phyloP scores from a whole-genome alignment of 23 red algal species.

The Gracilaria caudata region DNA sequence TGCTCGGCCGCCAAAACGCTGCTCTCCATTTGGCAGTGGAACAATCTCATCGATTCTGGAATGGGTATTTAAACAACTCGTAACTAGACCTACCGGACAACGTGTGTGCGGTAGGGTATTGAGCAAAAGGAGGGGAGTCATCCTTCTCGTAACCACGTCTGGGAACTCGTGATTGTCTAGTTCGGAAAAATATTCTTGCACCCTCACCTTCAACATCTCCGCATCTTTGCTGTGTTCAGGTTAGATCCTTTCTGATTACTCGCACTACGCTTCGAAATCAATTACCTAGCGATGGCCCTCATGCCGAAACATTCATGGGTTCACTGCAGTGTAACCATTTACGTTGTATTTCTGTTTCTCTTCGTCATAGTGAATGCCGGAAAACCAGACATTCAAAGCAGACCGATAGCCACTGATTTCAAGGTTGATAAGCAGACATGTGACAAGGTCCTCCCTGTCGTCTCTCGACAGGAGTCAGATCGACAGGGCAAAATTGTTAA shows the following conservation, averaged over 20 bases:
- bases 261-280: background rate
- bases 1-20: no score
- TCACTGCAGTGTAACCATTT: background rate
- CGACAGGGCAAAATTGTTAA: background rate
- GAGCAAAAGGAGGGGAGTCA: no score
- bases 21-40: no score
- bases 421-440: conserved; percentile 7
- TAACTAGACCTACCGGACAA: no score
- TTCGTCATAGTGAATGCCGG: background rate
- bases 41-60: no score
- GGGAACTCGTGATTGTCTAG: no score
- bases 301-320: background rate
- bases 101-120: no score
- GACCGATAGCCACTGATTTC: background rate
- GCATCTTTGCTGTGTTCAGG: background rate
- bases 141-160: no score
- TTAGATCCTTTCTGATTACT: background rate
- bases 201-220: background rate
- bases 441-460: background rate
- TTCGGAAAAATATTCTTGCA: no score
- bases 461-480: background rate
- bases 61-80: no score
- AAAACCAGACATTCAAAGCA: background rate
- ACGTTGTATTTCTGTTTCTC: background rate
- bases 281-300: background rate